Evolutionary conservation across 2,329 filamentous ascomycete genomes (phyloP), one percentile per base, ranked within the genome.

Genomic region (Tympanopsis confertula): DNA sequence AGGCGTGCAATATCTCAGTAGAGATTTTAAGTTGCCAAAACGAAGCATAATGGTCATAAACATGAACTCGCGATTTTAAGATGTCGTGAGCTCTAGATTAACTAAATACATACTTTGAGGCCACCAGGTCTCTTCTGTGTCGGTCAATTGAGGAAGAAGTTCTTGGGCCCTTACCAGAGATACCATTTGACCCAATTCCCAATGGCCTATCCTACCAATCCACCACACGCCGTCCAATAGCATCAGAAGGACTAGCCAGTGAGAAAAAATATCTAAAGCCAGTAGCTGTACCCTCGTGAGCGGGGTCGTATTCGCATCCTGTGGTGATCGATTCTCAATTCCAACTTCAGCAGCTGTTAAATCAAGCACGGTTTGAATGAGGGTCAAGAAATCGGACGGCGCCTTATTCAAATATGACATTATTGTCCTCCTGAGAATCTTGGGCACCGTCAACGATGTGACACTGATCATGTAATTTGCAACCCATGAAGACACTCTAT

Each of bases 361-460:
- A 28, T 48, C 48, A 0, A 62, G 42, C 4, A 52, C 52, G 3
- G 49, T 49, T 32, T 61, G 56, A 2, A 65, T 48, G 1, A 63
- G 40, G 1, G 38, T 47, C 0, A 66, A 42, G 20, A 48, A 65
- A 1, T 50, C 42, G 1, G 43, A 39, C 0, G 59, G 57, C 0
- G 53, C 55, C 17, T 55, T 54, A 43, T 65, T 62, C 3, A 65
- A 26, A n/a, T 63, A 63, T 2, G 59, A 52, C 46, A 58, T 61
- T 30, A 65, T 53, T 0, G 48, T 55, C 2, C 62, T 47, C 5
- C 61, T 50, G 2, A 58, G 48, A 0, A 57, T 48, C 3, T 46
- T 51, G 1, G 55, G 56, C 4, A 51, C 45, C 10, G 45, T 40
- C 39, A 52, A 53, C 26, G 50, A 55, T 5, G 62, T 53, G 2